A percentile compares a stretch with the other conserved stretches of the same genome.
Evolutionary conservation across 1,284 basidiomycete species (phyloP).

Genomic region (Anthracocystis walkeri): DNA sequence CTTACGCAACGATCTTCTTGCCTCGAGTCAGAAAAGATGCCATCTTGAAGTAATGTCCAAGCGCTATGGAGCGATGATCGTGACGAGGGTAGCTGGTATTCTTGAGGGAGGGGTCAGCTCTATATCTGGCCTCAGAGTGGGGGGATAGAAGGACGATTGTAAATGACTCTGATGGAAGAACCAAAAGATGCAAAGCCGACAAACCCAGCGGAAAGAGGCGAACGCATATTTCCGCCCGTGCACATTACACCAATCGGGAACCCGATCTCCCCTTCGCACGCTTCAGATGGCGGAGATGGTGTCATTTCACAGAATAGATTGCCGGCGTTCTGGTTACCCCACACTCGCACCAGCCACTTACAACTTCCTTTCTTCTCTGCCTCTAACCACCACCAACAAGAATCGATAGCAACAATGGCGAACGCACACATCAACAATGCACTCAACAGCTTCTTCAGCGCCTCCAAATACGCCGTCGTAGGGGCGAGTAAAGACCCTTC

Average conservation of each 20-base stretch:
- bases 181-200: conserved; percentile 29
- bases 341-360: neutral
- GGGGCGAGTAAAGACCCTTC: conserved; percentile 62
- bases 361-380: neutral
- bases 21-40: conserved; percentile 46
- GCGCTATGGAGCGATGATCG: conserved; percentile 1
- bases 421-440: conserved; percentile 41
- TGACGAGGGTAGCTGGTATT: neutral
- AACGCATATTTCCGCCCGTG: neutral
- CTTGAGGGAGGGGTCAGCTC: neutral
- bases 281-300: conserved; percentile 6
- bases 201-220: conserved; percentile 15
- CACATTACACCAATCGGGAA: conserved; percentile 8
- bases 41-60: conserved; percentile 13
- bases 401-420: conserved; percentile 16
- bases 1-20: conserved; percentile 56
- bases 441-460: conserved; percentile 54
- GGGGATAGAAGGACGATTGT: neutral
- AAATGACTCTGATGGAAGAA: neutral
- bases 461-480: conserved; percentile 59
- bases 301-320: conserved; percentile 19
- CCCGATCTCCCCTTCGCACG: conserved; percentile 27
- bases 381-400: conserved; percentile 10
- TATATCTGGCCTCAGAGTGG: conserved; percentile 10
- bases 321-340: conserved; percentile 14